Conservation (phyloP, 306 rosid genomes). For the Dicorynia guianensis region DNA sequence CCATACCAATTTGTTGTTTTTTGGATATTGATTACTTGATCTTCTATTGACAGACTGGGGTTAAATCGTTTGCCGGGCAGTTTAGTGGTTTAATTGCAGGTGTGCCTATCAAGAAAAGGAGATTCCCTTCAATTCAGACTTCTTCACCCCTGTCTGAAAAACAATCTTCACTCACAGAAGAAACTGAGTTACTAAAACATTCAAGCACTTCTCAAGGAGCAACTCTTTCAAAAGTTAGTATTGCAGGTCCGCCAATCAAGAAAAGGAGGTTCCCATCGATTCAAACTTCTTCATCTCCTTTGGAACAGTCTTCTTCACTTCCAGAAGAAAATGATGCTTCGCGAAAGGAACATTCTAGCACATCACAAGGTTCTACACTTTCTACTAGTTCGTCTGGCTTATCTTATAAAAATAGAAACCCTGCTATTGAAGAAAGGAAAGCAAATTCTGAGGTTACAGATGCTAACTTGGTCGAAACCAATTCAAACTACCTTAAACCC, state of each 20-base stretch:
- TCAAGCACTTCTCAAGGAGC: conserved; percentile 61
- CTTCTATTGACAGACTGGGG: conserved; percentile 87
- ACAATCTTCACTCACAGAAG: conserved; percentile 44
- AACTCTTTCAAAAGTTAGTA: conserved; percentile 51
- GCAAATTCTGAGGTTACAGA: conserved; percentile 47
- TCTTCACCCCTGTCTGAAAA: conserved; percentile 72
- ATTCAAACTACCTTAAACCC: conserved; percentile 38
- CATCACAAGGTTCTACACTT: conserved; percentile 57
- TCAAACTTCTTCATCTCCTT: conserved; percentile 25
- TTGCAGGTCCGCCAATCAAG: conserved; percentile 61
- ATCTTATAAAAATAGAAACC: conserved; percentile 50
- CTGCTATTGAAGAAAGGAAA: conserved; percentile 54
- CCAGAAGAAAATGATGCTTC: conserved; percentile 39
- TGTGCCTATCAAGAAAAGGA: conserved; percentile 97
- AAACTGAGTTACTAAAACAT: conserved; percentile 51
- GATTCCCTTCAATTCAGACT: conserved; percentile 63
- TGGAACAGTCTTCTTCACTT: conserved; percentile 36
- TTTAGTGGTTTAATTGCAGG: conserved; percentile 82
- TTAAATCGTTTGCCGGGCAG: conserved; percentile 68
- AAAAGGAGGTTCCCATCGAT: conserved; percentile 55
- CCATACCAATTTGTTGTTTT: conserved; percentile 50
- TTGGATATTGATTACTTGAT: conserved; percentile 72
- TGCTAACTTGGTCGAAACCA: conserved; percentile 45
- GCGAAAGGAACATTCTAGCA: conserved; percentile 49
- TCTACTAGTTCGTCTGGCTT: conserved; percentile 54